These are phyloP conservation scores for Tricholoma hemisulphureum DNA, from an alignment of 768 basidiomycete genomes.

Conservation along the genomic window DNA sequence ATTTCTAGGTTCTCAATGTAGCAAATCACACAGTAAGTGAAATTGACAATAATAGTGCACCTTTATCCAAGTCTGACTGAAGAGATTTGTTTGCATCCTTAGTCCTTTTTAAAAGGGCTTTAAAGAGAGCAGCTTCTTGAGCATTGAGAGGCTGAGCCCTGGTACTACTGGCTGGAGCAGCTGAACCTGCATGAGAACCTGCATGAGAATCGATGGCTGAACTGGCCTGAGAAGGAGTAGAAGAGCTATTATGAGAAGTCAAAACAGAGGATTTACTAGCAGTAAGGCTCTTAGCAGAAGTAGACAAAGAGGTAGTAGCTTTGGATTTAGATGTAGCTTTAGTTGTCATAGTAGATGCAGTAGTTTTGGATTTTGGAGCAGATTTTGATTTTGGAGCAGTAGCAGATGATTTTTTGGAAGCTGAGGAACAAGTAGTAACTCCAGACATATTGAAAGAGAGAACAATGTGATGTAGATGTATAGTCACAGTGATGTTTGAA, in stretches of 20 bases:
- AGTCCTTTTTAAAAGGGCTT: background rate
- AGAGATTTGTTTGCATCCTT: background rate
- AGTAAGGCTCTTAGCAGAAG: background rate
- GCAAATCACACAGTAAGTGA: background rate
- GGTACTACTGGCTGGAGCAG: background rate
- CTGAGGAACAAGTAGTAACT: background rate
- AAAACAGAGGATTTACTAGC: background rate
- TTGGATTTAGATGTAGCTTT: background rate
- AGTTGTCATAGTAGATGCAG: background rate
- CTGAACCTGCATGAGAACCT: background rate
- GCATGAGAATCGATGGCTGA: background rate
- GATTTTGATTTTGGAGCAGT: background rate
- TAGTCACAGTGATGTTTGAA: too few relatives aligned
- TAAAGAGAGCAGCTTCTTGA: background rate
- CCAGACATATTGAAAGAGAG: background rate
- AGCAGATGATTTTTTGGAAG: background rate
- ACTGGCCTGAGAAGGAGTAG: background rate
- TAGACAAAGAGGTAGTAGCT: background rate
- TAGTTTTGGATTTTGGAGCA: background rate
- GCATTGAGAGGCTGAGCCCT: background rate
- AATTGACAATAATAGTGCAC: background rate
- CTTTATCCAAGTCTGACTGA: background rate
- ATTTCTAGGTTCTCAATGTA: background rate
- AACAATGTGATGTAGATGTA: too few relatives aligned
- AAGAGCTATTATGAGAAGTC: background rate